Percentiles rank a stretch among this genome's conserved stretches.
These are phyloP conservation scores for Claviceps lovelessii DNA, from an alignment of 2,329 filamentous ascomycete species.

Conservation along the genomic window DNA sequence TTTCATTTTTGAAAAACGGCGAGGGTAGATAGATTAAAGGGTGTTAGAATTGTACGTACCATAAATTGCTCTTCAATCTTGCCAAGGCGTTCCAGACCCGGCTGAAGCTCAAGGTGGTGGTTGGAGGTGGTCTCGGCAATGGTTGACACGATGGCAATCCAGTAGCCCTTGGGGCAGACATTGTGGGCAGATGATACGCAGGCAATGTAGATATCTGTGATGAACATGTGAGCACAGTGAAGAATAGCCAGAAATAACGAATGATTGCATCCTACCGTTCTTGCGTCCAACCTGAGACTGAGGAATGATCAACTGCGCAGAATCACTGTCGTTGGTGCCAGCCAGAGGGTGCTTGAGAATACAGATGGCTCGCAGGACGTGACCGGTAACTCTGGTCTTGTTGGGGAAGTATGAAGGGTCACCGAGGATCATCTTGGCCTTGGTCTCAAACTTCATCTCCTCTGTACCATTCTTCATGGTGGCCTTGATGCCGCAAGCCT, in stretches of 20 bases:
- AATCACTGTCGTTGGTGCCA: conserved; percentile 79
- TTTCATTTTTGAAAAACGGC: too few species aligned
- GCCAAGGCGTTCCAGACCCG: conserved; percentile 82
- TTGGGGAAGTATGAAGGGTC: conserved; percentile 92
- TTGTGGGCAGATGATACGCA: conserved; percentile 93
- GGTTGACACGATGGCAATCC: conserved; percentile 94
- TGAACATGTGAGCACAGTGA: neutral
- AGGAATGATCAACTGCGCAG: conserved; percentile 88
- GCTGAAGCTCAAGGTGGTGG: conserved; percentile 88
- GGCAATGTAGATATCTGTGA: conserved; percentile 82
- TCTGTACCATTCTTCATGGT: conserved; percentile 75
- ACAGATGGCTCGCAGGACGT: conserved; percentile 92
- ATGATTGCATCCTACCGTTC: conserved; percentile 52
- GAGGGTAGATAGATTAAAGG: too few species aligned
- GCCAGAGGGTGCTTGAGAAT: conserved; percentile 90
- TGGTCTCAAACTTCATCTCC: conserved; percentile 91
- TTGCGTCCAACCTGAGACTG: conserved; percentile 95
- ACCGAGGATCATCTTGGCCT: conserved; percentile 87
- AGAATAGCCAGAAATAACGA: neutral
- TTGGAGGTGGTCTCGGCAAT: conserved; percentile 86
- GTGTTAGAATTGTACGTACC: conserved; percentile 30
- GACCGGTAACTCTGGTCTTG: conserved; percentile 76
- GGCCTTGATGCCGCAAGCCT: conserved; percentile 91
- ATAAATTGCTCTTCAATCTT: conserved; percentile 95
- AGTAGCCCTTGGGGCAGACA: conserved; percentile 97